These are phyloP conservation scores for Trypanosoma avium DNA, from an alignment of 208 protist genomes.

Conservation along the genomic window DNA sequence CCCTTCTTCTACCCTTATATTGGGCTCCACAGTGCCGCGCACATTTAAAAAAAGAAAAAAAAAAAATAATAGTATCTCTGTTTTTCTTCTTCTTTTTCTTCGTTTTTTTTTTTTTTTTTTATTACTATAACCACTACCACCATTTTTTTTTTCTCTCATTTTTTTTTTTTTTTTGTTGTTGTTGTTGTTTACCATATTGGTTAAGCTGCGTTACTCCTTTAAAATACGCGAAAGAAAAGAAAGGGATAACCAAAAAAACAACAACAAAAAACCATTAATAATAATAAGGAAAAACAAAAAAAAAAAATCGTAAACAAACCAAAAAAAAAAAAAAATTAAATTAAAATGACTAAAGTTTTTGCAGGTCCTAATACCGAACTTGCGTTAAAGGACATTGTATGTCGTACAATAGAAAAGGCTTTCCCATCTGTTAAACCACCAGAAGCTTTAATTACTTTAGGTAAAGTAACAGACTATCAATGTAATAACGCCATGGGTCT, in stretches of 20 bases:
- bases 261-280: slow-evolving; percentile 1
- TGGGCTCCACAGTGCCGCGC: no score
- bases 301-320: slow-evolving; percentile 8
- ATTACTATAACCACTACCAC: neutral
- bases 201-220: no score
- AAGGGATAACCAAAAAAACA: slow-evolving; percentile 10
- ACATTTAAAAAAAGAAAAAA: slow-evolving; percentile 11
- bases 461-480: slow-evolving; percentile 92
- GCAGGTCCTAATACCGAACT: slow-evolving; percentile 71
- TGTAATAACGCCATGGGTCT: slow-evolving; percentile 96
- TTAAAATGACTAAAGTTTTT: slow-evolving; percentile 13
- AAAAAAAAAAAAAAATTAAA: slow-evolving; percentile 1
- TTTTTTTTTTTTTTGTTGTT: neutral
- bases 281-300: slow-evolving; percentile 17
- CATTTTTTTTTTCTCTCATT: neutral
- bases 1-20: neutral
- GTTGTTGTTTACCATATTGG: neutral
- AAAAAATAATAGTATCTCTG: slow-evolving; percentile 1
- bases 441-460: slow-evolving; percentile 76
- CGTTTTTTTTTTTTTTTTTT: neutral
- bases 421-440: slow-evolving; percentile 67
- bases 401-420: slow-evolving; percentile 65
- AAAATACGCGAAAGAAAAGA: slow-evolving; percentile 6
- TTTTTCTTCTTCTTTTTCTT: slow-evolving; percentile 5
- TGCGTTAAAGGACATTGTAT: slow-evolving; percentile 79